Conservation (phyloP, 2,329 filamentous ascomycete genomes). For the Calonectria honghensis region DNA sequence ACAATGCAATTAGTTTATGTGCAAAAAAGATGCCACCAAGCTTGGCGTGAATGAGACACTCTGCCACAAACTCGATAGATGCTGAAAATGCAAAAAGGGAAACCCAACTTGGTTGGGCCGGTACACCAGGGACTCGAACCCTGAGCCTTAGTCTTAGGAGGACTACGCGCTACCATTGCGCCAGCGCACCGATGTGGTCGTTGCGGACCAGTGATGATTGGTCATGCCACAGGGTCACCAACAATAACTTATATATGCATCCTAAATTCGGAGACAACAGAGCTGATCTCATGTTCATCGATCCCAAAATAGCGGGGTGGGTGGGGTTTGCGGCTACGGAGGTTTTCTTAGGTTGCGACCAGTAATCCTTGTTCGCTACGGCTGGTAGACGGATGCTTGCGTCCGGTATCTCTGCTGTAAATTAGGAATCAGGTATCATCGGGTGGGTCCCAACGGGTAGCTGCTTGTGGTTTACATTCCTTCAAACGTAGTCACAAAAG, state of each 20-base stretch:
- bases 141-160: slow-evolving; percentile 65
- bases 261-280: rapidly evolving
- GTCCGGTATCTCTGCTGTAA: background rate
- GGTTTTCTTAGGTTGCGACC: background rate
- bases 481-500: background rate
- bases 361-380: slow-evolving; percentile 8
- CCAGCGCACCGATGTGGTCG: slow-evolving; percentile 55
- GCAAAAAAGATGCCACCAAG: background rate
- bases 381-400: background rate
- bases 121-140: slow-evolving; percentile 64
- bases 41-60: background rate
- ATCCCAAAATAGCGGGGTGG: background rate
- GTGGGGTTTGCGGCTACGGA: background rate
- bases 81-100: slow-evolving; percentile 34
- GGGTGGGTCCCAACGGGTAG: background rate
- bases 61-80: too few species aligned
- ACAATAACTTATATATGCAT: slow-evolving; percentile 36
- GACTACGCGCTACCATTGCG: slow-evolving; percentile 64
- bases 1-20: background rate
- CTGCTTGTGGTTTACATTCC: background rate
- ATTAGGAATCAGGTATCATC: background rate
- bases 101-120: slow-evolving; percentile 40
- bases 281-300: background rate
- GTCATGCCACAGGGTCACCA: slow-evolving; percentile 22
- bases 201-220: slow-evolving; percentile 45